A percentile compares a stretch with the other conserved stretches of the same genome.
phyloP scores from a whole-genome alignment of 768 basidiomycete species.

The Termitomyces sp. region DNA sequence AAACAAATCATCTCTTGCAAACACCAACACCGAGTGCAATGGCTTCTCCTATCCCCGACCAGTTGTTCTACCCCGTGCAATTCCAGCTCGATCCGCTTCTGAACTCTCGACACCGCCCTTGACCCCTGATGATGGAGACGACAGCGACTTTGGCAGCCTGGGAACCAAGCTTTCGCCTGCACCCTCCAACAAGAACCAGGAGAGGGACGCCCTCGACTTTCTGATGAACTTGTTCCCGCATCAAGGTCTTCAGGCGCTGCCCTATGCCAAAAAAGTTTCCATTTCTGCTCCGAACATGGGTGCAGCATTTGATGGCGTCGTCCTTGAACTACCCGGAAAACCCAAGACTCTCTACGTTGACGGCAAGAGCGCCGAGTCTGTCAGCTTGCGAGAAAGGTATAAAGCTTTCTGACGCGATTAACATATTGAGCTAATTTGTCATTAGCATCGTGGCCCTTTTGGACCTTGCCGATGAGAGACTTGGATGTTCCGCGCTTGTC shows the following conservation, averaged over 20 bases:
- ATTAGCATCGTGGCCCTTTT: conserved; percentile 78
- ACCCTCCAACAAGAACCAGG: conserved; percentile 25
- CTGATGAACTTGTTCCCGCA: conserved; percentile 75
- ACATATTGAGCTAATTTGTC: conserved; percentile 7
- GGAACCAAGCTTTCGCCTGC: conserved; percentile 30
- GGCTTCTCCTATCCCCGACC: conserved; percentile 18
- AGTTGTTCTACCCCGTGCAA: conserved; percentile 33
- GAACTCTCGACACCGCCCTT: conserved; percentile 68
- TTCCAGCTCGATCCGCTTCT: conserved; percentile 35
- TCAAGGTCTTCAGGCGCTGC: conserved; percentile 59
- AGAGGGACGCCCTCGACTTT: conserved; percentile 70
- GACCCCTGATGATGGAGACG: conserved; percentile 62
- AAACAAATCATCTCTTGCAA: conserved; percentile 16
- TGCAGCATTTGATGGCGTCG: conserved; percentile 69
- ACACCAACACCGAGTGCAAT: conserved; percentile 14
- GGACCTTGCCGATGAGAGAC: conserved; percentile 82
- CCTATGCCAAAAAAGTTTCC: conserved; percentile 70
- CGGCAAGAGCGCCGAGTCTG: conserved; percentile 74
- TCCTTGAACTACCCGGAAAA: conserved; percentile 66
- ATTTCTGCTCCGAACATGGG: conserved; percentile 68
- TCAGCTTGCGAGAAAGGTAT: conserved; percentile 84
- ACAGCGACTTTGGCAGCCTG: conserved; percentile 38
- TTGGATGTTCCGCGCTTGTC: conserved; percentile 72
- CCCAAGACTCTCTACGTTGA: conserved; percentile 81
- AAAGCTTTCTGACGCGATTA: conserved; percentile 7